Conservation (phyloP, 129 eudicot genomes). For the Mikania micrantha region DNA sequence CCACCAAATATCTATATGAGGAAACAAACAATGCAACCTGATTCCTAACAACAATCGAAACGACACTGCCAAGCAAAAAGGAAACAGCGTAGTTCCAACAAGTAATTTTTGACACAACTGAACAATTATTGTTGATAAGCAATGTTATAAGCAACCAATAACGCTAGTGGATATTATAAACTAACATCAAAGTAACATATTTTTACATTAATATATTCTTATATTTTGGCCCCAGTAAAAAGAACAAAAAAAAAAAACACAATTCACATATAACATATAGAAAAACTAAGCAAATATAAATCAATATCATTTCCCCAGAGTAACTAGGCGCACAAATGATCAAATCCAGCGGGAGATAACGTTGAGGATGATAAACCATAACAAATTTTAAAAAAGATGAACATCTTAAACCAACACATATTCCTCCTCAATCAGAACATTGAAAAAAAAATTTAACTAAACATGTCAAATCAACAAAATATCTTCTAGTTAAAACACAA, state of each 20-base stretch:
- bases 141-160: not conserved
- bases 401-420: not conserved
- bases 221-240: not conserved
- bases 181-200: not conserved
- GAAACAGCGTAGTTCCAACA: not conserved
- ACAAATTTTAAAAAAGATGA: not conserved
- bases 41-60: not conserved
- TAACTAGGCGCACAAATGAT: not conserved
- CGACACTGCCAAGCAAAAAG: not conserved
- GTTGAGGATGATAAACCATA: not conserved
- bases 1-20: not conserved
- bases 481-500: conserved; percentile 3
- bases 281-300: not conserved
- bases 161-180: not conserved
- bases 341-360: not conserved
- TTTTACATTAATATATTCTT: not conserved
- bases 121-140: not conserved
- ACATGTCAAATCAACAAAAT: too few species aligned
- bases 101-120: not conserved
- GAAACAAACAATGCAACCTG: not conserved
- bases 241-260: not conserved
- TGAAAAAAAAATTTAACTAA: not conserved
- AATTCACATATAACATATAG: not conserved
- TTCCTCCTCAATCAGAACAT: not conserved
- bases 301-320: not conserved